These are phyloP conservation scores for Trametes hirsuta DNA, from an alignment of 1,284 basidiomycete species.

Conservation along the genomic window DNA sequence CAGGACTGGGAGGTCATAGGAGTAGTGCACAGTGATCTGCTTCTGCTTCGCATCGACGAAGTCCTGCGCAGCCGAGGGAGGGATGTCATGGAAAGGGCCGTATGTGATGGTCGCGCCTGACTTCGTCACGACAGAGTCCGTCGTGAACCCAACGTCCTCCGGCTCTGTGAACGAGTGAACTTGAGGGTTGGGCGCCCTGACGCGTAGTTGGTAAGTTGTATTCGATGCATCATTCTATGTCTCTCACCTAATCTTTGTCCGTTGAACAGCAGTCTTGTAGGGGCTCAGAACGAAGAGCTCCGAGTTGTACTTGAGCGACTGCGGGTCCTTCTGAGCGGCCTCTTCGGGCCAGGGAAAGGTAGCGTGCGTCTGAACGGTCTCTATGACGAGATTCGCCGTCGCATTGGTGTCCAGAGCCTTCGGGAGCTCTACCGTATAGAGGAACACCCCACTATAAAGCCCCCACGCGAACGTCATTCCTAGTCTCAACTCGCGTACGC, in stretches of 20 bases:
- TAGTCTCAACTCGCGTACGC: background rate
- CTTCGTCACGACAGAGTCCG: slow-evolving; percentile 67
- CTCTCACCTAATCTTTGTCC: slow-evolving; percentile 82
- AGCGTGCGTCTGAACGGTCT: slow-evolving; percentile 75
- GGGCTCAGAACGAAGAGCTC: slow-evolving; percentile 82
- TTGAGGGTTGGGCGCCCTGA: slow-evolving; percentile 67
- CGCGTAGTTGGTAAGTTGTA: background rate
- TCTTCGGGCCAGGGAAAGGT: slow-evolving; percentile 76
- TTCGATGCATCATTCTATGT: background rate
- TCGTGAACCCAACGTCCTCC: slow-evolving; percentile 57
- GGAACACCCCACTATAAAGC: slow-evolving; percentile 39
- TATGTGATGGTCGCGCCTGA: slow-evolving; percentile 84
- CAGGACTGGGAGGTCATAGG: slow-evolving; percentile 78
- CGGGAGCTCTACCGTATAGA: slow-evolving; percentile 48
- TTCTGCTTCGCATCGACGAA: slow-evolving; percentile 69
- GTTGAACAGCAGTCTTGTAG: slow-evolving; percentile 80
- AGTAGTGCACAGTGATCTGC: slow-evolving; percentile 77
- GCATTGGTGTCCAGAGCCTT: slow-evolving; percentile 53
- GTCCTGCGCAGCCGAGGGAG: slow-evolving; percentile 56
- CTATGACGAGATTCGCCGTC: slow-evolving; percentile 75
- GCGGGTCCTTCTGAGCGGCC: slow-evolving; percentile 79
- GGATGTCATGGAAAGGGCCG: slow-evolving; percentile 83
- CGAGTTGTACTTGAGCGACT: slow-evolving; percentile 78
- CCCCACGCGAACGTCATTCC: background rate
- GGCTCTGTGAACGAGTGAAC: slow-evolving; percentile 74